Percentiles rank a stretch among this genome's conserved stretches.
phyloP scores from a whole-genome alignment of 805 yeast genomes.

The Metschnikowia lachancei region DNA sequence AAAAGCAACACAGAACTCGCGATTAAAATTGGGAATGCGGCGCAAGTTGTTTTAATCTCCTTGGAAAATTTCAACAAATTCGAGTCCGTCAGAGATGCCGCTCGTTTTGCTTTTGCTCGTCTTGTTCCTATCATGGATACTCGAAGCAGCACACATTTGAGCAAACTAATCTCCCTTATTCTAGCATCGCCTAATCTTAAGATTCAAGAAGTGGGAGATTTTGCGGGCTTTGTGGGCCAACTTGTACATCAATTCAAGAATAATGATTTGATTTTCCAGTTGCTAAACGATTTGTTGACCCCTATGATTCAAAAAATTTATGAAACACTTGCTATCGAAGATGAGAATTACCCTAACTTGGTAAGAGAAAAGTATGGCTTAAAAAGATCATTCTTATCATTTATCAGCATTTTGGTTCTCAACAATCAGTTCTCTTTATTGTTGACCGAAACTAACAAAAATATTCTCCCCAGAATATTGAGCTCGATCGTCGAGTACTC shows the following conservation, averaged over 20 bases:
- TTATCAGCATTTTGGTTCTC: constrained; percentile 65
- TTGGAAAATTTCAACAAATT: constrained; percentile 67
- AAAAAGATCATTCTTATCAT: constrained; percentile 66
- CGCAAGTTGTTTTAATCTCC: constrained; percentile 81
- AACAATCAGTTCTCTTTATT: constrained; percentile 80
- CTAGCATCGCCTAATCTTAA: constrained; percentile 56
- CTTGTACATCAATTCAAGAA: constrained; percentile 72
- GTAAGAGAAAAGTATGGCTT: constrained; percentile 62
- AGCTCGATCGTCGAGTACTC: constrained; percentile 65
- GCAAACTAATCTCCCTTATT: constrained; percentile 64
- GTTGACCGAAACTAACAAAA: constrained; percentile 63
- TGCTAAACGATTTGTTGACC: constrained; percentile 67
- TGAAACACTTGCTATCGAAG: constrained; percentile 40
- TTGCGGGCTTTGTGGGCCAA: constrained; percentile 83
- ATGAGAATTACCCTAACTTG: constrained; percentile 54
- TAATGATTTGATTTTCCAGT: constrained; percentile 65
- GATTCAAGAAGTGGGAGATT: constrained; percentile 69
- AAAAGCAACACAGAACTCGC: constrained; percentile 38
- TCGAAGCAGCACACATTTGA: constrained; percentile 47
- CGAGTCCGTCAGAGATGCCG: constrained; percentile 76
- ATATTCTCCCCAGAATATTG: constrained; percentile 57
- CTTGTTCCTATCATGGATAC: constrained; percentile 70
- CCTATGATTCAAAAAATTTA: constrained; percentile 72
- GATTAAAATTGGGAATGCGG: constrained; percentile 53
- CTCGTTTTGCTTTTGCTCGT: constrained; percentile 84